Evolutionary conservation across 495 filamentous ascomycete species (phyloP).

Genomic region (Penicillium lagena): DNA sequence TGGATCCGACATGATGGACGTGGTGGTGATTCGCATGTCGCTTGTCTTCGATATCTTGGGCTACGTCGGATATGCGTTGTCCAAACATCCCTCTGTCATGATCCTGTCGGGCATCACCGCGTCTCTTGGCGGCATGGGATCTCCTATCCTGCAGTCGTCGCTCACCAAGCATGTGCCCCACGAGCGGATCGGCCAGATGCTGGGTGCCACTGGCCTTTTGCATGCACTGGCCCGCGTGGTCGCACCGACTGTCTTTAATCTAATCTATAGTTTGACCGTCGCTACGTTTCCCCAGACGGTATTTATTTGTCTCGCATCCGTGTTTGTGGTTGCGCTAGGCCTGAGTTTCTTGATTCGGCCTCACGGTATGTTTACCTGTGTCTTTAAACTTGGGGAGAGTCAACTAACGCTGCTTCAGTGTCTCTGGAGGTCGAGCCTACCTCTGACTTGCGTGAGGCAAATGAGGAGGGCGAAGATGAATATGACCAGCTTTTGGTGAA

Average conservation of each 20-base stretch:
- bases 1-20: slow-evolving; percentile 75
- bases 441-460: not conserved
- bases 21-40: slow-evolving; percentile 67
- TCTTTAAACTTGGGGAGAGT: not conserved
- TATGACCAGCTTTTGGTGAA: not conserved
- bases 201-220: slow-evolving; percentile 80
- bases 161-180: slow-evolving; percentile 87
- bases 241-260: slow-evolving; percentile 73
- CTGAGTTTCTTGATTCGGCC: slow-evolving; percentile 65
- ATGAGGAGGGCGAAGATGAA: not conserved
- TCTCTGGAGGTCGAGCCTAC: too few species aligned
- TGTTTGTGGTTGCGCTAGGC: slow-evolving; percentile 61
- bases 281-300: slow-evolving; percentile 71
- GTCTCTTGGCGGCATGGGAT: slow-evolving; percentile 74
- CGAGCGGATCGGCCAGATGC: slow-evolving; percentile 71
- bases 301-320: slow-evolving; percentile 63
- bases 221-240: slow-evolving; percentile 77
- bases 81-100: slow-evolving; percentile 47
- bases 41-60: slow-evolving; percentile 75
- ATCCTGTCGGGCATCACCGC: slow-evolving; percentile 64
- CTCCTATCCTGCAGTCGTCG: slow-evolving; percentile 72
- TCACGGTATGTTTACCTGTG: slow-evolving; percentile 52
- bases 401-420: too few species aligned
- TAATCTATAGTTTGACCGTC: slow-evolving; percentile 78
- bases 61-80: slow-evolving; percentile 64